These are phyloP conservation scores for Penstemon barbatus DNA, from an alignment of 257 asterid species.

Conservation along the genomic window DNA sequence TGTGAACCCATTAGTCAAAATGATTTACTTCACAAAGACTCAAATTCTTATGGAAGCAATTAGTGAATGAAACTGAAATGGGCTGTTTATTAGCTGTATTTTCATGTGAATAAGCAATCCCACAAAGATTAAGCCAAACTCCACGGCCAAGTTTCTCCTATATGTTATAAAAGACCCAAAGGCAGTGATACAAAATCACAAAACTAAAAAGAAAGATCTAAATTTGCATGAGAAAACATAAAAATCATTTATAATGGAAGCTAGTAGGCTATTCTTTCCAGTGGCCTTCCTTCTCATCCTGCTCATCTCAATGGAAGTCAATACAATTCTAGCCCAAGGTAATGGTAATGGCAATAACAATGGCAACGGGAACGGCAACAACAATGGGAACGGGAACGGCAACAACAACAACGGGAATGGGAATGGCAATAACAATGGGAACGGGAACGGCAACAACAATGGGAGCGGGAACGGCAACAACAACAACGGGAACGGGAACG, in stretches of 20 bases:
- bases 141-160: conserved; percentile 17
- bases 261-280: conserved; percentile 36
- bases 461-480: conserved; percentile 20
- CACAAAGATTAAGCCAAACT: conserved; percentile 37
- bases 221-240: conserved; percentile 3
- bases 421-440: not conserved
- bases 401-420: conserved; percentile 14
- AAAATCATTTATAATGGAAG: conserved; percentile 33
- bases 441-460: conserved; percentile 4
- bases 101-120: conserved; percentile 26
- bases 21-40: conserved; percentile 22
- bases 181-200: not conserved
- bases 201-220: not conserved
- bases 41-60: not conserved
- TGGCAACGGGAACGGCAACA: conserved; percentile 15
- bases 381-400: too few species aligned
- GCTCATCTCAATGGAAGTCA: conserved; percentile 41
- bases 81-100: conserved; percentile 22
- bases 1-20: conserved; percentile 17
- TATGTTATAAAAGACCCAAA: conserved; percentile 28
- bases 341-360: conserved; percentile 23
- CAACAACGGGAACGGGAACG: conserved; percentile 17
- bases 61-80: not conserved
- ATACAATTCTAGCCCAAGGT: conserved; percentile 45
- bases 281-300: conserved; percentile 35